A percentile compares a stretch with the other conserved stretches of the same genome.
Conservation (phyloP, 345 rosid genomes). For the Sisymbrium irio region DNA sequence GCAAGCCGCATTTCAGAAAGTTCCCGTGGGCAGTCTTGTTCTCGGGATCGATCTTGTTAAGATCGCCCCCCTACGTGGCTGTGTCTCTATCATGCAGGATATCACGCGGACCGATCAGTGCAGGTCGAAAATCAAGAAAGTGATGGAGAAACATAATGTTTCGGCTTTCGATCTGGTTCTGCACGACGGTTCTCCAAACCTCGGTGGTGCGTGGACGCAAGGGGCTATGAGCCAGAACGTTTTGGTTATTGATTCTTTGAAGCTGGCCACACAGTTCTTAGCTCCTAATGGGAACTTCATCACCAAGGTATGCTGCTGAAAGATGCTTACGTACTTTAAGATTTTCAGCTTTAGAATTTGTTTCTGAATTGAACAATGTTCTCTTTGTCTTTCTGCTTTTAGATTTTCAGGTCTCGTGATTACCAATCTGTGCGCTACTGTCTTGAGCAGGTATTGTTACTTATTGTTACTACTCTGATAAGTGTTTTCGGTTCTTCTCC, state of each 20-base stretch:
- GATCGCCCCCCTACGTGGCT: slow-evolving; percentile 68
- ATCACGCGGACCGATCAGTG: slow-evolving; percentile 73
- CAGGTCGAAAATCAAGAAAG: slow-evolving; percentile 54
- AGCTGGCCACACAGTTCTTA: slow-evolving; percentile 74
- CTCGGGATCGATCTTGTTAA: slow-evolving; percentile 82
- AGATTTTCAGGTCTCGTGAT: slow-evolving; percentile 96
- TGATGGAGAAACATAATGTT: slow-evolving; percentile 62
- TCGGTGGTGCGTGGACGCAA: slow-evolving; percentile 94
- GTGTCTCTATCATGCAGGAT: slow-evolving; percentile 68
- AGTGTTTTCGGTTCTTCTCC: too few relatives aligned
- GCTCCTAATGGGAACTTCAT: slow-evolving; percentile 74
- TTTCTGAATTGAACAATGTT: background rate
- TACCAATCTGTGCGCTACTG: slow-evolving; percentile 77
- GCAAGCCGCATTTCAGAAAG: slow-evolving; percentile 87
- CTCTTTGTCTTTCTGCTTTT: background rate
- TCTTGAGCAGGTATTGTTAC: slow-evolving; percentile 55
- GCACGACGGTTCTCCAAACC: slow-evolving; percentile 94
- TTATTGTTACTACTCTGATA: too few relatives aligned
- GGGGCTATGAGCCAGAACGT: slow-evolving; percentile 91
- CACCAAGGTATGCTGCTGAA: slow-evolving; percentile 53
- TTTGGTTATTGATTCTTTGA: slow-evolving; percentile 82
- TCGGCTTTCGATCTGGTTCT: slow-evolving; percentile 70
- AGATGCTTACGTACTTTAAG: background rate
- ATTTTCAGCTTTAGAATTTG: background rate
- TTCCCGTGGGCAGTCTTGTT: slow-evolving; percentile 85